Evolutionary conservation across 73 alveolate species (phyloP).

Genomic region (Tetrahymena elliotti): DNA sequence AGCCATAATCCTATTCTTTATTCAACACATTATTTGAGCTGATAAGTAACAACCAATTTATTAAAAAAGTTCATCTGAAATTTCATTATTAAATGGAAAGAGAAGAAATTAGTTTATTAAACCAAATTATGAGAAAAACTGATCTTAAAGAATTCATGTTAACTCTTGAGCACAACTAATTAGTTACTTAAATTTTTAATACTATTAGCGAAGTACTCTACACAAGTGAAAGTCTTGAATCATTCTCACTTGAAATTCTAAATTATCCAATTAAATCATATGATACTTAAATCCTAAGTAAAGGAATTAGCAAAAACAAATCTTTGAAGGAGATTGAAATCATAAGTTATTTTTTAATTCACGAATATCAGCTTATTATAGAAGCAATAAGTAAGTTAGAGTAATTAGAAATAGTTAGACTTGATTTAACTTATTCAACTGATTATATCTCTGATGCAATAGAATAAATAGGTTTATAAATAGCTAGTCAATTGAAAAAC

Average conservation of each 20-base stretch:
- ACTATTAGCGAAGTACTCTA: neutral
- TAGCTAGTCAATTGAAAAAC: neutral
- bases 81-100: neutral
- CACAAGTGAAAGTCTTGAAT: neutral
- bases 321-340: neutral
- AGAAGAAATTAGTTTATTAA: neutral
- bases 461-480: neutral
- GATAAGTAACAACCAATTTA: neutral
- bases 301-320: neutral
- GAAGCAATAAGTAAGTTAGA: neutral
- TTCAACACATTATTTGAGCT: neutral
- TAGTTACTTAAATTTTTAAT: neutral
- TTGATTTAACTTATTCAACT: neutral
- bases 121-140: neutral
- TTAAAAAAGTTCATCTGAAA: neutral
- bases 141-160: neutral
- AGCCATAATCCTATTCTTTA: neutral
- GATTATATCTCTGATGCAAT: neutral
- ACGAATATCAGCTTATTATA: neutral
- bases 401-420: neutral
- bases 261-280: neutral
- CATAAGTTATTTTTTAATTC: neutral
- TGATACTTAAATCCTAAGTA: neutral
- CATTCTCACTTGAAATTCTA: neutral
- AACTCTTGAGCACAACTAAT: neutral